Evolutionary conservation across 116 monocot species (phyloP).

Genomic region (Phalaenopsis hybrid): DNA sequence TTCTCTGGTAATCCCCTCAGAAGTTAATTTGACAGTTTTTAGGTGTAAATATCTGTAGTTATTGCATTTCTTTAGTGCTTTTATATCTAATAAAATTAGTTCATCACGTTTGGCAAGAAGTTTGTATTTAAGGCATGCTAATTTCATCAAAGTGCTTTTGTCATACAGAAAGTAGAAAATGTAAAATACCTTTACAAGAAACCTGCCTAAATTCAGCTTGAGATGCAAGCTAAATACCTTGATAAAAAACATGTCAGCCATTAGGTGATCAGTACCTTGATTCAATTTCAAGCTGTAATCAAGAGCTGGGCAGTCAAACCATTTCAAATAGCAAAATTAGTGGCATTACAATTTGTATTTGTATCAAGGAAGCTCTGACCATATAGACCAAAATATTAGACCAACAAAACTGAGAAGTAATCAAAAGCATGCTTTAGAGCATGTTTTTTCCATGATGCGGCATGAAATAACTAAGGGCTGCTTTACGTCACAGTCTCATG

Average conservation of each 20-base stretch:
- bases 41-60: neutral
- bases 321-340: neutral
- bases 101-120: neutral
- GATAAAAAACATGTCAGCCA: neutral
- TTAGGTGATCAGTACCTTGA: neutral
- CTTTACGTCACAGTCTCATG: too few species aligned
- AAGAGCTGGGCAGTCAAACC: neutral
- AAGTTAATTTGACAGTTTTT: constrained; percentile 2
- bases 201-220: neutral
- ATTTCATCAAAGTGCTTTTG: neutral
- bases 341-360: neutral
- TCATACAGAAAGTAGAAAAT: neutral
- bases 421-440: too few species aligned
- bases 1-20: constrained; percentile 44
- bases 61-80: neutral
- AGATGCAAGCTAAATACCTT: neutral
- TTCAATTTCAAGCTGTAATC: neutral
- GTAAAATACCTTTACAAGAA: neutral
- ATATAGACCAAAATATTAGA: too few species aligned
- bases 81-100: constrained; percentile 1
- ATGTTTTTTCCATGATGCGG: too few species aligned
- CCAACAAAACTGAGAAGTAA: too few species aligned
- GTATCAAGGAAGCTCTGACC: neutral
- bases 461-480: too few species aligned
- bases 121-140: neutral